Conservation (phyloP, 2,329 filamentous ascomycete genomes). For the Venturia carpophila region DNA sequence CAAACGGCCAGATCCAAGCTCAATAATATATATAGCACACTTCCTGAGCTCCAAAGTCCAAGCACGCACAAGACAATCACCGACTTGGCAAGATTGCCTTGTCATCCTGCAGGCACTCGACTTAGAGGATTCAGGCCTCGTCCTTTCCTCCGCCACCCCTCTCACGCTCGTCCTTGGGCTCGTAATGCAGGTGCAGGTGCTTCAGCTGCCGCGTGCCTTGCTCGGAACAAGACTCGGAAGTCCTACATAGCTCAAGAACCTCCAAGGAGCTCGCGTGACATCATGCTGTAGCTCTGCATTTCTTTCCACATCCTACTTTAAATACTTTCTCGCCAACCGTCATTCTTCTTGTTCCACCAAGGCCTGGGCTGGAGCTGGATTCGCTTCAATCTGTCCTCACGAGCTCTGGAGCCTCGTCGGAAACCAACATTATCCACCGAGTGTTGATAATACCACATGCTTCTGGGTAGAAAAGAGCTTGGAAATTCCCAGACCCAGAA, state of each 20-base stretch:
- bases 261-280: constrained; percentile 8
- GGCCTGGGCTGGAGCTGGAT: background rate
- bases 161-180: background rate
- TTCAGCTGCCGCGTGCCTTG: constrained; percentile 1
- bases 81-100: background rate
- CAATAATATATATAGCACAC: background rate
- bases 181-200: constrained; percentile 1
- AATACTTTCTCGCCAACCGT: background rate
- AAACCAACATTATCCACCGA: background rate
- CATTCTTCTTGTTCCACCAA: background rate
- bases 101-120: background rate
- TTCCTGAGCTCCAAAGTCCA: background rate
- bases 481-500: background rate
- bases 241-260: background rate
- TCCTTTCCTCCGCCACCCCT: background rate
- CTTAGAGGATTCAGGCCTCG: background rate
- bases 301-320: constrained; percentile 3
- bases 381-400: background rate
- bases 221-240: background rate
- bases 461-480: background rate
- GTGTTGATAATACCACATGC: background rate
- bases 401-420: constrained; percentile 3
- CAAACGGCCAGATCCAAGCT: background rate
- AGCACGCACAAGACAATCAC: background rate
- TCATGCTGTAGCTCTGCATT: constrained; percentile 4